Evolutionary conservation across 257 asterid species (phyloP), one percentile per base, ranked within the genome.

Genomic region (Solanum lycopersicoides): DNA sequence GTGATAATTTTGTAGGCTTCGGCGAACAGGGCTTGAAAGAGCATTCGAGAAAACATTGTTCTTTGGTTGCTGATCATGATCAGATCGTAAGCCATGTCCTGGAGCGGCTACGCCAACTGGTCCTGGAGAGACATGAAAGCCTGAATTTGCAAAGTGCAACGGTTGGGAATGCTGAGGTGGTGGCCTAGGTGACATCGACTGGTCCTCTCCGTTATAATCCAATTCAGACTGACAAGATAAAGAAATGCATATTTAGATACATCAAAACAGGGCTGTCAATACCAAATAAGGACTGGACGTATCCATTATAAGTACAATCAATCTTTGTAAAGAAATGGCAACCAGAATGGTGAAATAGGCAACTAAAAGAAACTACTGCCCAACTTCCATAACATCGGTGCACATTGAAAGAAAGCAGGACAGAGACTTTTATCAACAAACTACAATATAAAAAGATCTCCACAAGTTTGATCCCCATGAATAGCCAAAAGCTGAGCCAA

Each of bases 11-110:
- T 92, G 94, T 85, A 92, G 89, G 75, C 91, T 90, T 47, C 85
- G 90, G 42, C 92, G 92, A 59, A 90, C 90, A 6, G 92, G 94
- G 82, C 94, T 90, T 83, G 94, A 92, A 63, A 92, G 92, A 63
- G 94, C 93, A 89, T 90, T 90, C 30, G 94, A 90, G 88, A 92
- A 92, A 42, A 92, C 91, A 86, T 90, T 88, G 75, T 90, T 90
- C 74, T 87, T 90, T 47, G 93, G 87, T 73, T 89, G 94, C 65
- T 87, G 91, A 86, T 92, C 93, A 75, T 91, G 89, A 74, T 91
- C 93, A 18, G 92, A 56, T 11, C 93, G 90, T 66, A 85, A 59
- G 42, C 91, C 91, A 50, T 76, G 88, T 23, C 85, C 91, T 44
- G 86, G 45, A 65, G 89, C 16, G 68, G 87, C 88, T 41, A 74